Conservation (phyloP, 768 basidiomycete species). For the Auriscalpium orientale region DNA sequence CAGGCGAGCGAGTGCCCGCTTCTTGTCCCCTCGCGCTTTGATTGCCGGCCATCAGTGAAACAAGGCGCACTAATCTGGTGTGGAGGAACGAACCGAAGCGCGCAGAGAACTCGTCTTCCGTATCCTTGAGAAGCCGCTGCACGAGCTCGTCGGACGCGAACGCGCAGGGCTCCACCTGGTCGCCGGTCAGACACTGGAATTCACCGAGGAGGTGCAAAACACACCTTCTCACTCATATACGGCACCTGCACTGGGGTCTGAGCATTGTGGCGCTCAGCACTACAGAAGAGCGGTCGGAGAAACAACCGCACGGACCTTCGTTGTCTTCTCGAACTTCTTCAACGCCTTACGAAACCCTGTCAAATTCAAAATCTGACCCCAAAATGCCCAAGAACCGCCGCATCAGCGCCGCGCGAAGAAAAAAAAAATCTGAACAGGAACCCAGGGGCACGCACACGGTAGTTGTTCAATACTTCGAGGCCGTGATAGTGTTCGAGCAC, state of each 20-base stretch:
- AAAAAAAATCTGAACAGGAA: neutral
- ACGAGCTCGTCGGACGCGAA: constrained; percentile 61
- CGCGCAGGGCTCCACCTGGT: constrained; percentile 56
- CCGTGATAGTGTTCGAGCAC: constrained; percentile 77
- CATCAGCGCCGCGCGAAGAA: neutral
- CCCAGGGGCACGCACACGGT: constrained; percentile 47
- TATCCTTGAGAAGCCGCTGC: constrained; percentile 59
- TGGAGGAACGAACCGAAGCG: constrained; percentile 56
- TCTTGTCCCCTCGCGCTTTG: constrained; percentile 62
- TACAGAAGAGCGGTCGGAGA: neutral
- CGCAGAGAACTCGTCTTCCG: constrained; percentile 69
- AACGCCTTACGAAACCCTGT: constrained; percentile 84
- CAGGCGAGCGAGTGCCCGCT: constrained; percentile 63
- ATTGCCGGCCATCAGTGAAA: neutral
- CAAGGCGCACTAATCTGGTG: no score
- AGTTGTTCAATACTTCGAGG: constrained; percentile 82
- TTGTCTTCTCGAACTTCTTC: constrained; percentile 80
- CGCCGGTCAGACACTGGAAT: neutral
- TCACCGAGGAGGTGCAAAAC: neutral
- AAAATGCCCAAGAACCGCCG: constrained; percentile 1
- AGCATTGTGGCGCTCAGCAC: neutral
- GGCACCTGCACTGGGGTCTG: constrained; percentile 62
- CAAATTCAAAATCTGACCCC: constrained; percentile 65
- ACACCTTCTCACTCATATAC: constrained; percentile 79
- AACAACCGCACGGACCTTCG: constrained; percentile 38